phyloP scores from a whole-genome alignment of 2,329 filamentous ascomycete species.

The Talaromyces sp. region DNA sequence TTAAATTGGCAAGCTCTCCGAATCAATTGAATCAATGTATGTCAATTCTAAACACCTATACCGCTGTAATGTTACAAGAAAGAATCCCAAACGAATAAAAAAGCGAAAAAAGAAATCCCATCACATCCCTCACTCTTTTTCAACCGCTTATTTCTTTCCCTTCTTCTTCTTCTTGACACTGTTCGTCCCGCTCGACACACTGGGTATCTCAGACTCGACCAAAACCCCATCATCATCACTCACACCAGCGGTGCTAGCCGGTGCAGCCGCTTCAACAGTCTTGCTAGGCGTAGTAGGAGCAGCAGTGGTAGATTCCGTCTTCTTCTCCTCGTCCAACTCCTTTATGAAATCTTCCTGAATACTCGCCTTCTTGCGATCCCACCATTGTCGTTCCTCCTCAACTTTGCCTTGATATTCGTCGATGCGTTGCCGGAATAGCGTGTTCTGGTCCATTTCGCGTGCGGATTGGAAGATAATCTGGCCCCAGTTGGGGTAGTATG shows the following conservation, averaged over 20 bases:
- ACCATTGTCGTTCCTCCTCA: slow-evolving; percentile 78
- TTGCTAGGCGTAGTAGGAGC: neutral
- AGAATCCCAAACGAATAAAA: neutral
- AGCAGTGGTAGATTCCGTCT: slow-evolving; percentile 13
- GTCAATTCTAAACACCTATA: neutral
- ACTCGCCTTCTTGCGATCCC: slow-evolving; percentile 73
- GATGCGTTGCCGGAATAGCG: slow-evolving; percentile 66
- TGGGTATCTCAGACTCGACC: slow-evolving; percentile 59
- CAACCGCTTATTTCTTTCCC: slow-evolving; percentile 38
- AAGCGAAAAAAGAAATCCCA: neutral
- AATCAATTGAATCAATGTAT: neutral
- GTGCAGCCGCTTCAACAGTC: slow-evolving; percentile 2
- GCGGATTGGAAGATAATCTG: slow-evolving; percentile 95
- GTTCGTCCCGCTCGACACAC: slow-evolving; percentile 22
- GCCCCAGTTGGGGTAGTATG: slow-evolving; percentile 82
- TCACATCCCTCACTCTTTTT: neutral
- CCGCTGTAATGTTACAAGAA: neutral
- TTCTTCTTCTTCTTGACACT: slow-evolving; percentile 45
- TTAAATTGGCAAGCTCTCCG: too few species aligned
- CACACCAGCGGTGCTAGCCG: neutral
- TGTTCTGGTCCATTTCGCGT: slow-evolving; percentile 90
- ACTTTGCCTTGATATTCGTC: slow-evolving; percentile 68
- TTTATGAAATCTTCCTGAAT: slow-evolving; percentile 77
- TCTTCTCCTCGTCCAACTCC: slow-evolving; percentile 56
- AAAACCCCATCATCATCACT: slow-evolving; percentile 73